phyloP scores from a whole-genome alignment of 2,329 filamentous ascomycete species.

The Cladosporium oxysporum region DNA sequence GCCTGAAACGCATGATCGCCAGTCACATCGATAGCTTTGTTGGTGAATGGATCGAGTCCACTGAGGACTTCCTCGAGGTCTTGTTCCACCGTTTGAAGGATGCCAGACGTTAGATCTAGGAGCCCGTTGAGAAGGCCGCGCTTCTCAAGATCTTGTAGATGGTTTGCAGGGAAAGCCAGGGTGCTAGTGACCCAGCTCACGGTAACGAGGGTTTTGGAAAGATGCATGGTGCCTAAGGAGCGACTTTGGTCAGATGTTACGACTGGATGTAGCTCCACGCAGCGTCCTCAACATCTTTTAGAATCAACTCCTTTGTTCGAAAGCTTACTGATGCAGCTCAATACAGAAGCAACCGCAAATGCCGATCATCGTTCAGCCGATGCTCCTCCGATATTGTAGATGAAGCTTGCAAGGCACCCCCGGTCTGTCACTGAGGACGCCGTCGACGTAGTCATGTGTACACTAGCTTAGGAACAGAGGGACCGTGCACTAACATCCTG shows the following conservation, averaged over 20 bases:
- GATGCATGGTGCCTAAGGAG: slow-evolving; percentile 9
- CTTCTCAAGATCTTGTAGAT: slow-evolving; percentile 9
- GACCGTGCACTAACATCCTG: slow-evolving; percentile 6
- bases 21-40: slow-evolving; percentile 21
- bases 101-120: slow-evolving; percentile 1
- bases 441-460: not conserved
- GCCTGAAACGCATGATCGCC: slow-evolving; percentile 21
- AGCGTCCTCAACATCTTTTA: slow-evolving; percentile 5
- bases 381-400: not conserved
- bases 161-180: slow-evolving; percentile 9
- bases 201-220: not conserved
- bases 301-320: not conserved
- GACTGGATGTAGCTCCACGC: not conserved
- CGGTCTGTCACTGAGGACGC: slow-evolving; percentile 1
- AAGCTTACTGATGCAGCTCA: not conserved
- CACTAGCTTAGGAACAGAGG: not conserved
- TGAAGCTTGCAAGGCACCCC: not conserved
- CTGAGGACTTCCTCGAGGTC: slow-evolving; percentile 11
- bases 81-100: slow-evolving; percentile 16
- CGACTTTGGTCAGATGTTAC: slow-evolving; percentile 12
- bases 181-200: not conserved
- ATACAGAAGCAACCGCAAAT: not conserved
- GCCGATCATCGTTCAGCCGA: not conserved
- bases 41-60: not conserved
- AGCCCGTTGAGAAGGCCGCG: slow-evolving; percentile 11